Evolutionary conservation across 495 filamentous ascomycete species (phyloP).

Genomic region (Annulohypoxylon stygium): DNA sequence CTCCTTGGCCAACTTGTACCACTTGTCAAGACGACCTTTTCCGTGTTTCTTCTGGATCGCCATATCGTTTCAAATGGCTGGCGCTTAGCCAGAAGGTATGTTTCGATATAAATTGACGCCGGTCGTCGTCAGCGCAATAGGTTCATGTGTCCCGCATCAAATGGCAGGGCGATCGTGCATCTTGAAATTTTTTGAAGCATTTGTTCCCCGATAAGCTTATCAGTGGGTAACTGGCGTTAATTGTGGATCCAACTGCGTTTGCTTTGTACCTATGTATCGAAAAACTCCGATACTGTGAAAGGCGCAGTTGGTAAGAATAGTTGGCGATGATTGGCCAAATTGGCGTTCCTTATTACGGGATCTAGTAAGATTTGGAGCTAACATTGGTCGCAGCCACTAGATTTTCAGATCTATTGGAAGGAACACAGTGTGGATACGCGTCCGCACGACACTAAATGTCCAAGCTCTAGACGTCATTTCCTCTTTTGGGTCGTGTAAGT

Average conservation of each 20-base stretch:
- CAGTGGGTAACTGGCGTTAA: constrained; percentile 15
- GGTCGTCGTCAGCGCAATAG: constrained; percentile 27
- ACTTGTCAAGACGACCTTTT: constrained; percentile 99
- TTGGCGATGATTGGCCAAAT: constrained; percentile 26
- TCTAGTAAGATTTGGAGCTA: constrained; percentile 15
- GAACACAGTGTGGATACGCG: constrained; percentile 17
- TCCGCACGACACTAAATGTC: not conserved
- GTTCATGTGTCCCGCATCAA: constrained; percentile 34
- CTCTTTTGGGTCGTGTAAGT: constrained; percentile 46
- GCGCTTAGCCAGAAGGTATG: constrained; percentile 7
- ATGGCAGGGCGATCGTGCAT: constrained; percentile 21
- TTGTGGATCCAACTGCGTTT: not conserved
- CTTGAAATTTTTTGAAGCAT: constrained; percentile 40
- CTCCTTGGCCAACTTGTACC: constrained; percentile 91
- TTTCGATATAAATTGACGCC: not conserved
- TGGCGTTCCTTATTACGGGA: constrained; percentile 23
- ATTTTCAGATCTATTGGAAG: not conserved
- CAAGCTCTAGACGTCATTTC: constrained; percentile 34
- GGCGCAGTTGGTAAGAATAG: not conserved
- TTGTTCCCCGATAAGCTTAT: constrained; percentile 37
- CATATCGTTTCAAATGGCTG: constrained; percentile 65
- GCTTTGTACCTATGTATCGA: not conserved
- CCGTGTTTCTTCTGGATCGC: constrained; percentile 99
- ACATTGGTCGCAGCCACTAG: constrained; percentile 12
- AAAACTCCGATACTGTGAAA: constrained; percentile 17